Conservation (phyloP, 441 rosid species). For the Cnidoscolus chayamansa region DNA sequence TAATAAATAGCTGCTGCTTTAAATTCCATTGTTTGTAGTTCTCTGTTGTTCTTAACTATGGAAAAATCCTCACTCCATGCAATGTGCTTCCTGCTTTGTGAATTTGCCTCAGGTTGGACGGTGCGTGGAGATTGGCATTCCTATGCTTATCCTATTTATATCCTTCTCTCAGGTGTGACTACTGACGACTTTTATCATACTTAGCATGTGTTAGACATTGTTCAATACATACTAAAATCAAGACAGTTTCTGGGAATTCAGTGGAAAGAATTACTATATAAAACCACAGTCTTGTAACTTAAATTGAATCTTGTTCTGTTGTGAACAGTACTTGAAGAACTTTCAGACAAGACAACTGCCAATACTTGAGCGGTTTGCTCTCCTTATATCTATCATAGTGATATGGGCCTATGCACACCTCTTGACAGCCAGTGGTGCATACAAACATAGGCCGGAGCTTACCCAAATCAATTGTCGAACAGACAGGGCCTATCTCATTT, state of each 20-base stretch:
- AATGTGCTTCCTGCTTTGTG: slow-evolving; percentile 13
- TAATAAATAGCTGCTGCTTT: slow-evolving; percentile 4
- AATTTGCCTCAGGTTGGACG: slow-evolving; percentile 64
- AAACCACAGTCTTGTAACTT: slow-evolving; percentile 5
- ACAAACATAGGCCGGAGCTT: slow-evolving; percentile 73
- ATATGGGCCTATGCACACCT: slow-evolving; percentile 99
- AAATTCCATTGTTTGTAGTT: slow-evolving; percentile 4
- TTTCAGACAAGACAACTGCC: slow-evolving; percentile 66
- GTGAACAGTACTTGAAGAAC: slow-evolving; percentile 74
- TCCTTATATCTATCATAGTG: slow-evolving; percentile 66
- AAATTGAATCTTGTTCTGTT: slow-evolving; percentile 8
- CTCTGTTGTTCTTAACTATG: background rate
- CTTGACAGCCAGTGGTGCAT: slow-evolving; percentile 95
- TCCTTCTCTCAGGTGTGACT: slow-evolving; percentile 77
- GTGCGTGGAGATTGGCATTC: slow-evolving; percentile 90
- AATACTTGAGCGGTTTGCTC: slow-evolving; percentile 82
- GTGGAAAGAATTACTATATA: background rate
- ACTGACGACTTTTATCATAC: background rate
- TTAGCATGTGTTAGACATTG: too few relatives aligned
- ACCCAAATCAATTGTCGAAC: slow-evolving; percentile 92
- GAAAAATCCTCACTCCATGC: background rate
- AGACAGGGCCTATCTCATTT: slow-evolving; percentile 92
- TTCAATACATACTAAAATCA: background rate
- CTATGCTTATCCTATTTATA: slow-evolving; percentile 83
- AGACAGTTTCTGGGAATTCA: background rate